These are phyloP conservation scores for Suhomyces sp. DNA, from an alignment of 805 yeast genomes.

Conservation along the genomic window DNA sequence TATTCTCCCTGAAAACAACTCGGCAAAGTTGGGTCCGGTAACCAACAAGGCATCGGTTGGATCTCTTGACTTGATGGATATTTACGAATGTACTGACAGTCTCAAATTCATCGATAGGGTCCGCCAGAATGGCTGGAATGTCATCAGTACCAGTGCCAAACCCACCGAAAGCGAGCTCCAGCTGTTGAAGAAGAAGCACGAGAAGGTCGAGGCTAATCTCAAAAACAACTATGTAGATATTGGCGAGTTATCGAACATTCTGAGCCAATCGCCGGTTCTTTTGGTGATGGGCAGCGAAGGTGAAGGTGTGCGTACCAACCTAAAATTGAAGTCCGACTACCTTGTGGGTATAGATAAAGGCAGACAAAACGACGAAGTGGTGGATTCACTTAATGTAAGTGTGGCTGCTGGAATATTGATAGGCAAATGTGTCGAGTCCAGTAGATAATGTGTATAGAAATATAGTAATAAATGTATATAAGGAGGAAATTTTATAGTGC, in stretches of 20 bases:
- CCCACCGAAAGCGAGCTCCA: slow-evolving; percentile 20
- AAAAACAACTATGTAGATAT: slow-evolving; percentile 35
- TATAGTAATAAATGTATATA: neutral
- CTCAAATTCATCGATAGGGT: slow-evolving; percentile 58
- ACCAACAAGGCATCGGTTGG: slow-evolving; percentile 84
- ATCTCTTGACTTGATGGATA: slow-evolving; percentile 69
- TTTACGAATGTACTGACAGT: slow-evolving; percentile 59
- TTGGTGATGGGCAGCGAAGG: slow-evolving; percentile 87
- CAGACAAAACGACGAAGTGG: slow-evolving; percentile 28
- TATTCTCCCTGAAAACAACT: slow-evolving; percentile 63
- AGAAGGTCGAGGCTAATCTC: slow-evolving; percentile 24
- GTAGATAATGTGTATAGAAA: neutral
- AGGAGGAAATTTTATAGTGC: too few species aligned
- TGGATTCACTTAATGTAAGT: slow-evolving; percentile 85
- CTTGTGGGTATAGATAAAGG: slow-evolving; percentile 42
- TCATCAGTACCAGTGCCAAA: slow-evolving; percentile 57
- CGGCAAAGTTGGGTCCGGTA: slow-evolving; percentile 73
- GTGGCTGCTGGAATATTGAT: slow-evolving; percentile 80
- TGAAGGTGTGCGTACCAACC: slow-evolving; percentile 67
- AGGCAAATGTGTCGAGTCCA: slow-evolving; percentile 8
- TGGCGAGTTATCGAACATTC: slow-evolving; percentile 42
- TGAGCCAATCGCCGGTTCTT: slow-evolving; percentile 55
- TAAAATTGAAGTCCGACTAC: slow-evolving; percentile 57
- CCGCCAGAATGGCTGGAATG: slow-evolving; percentile 62
- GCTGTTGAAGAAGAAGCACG: slow-evolving; percentile 23